Base-by-base conservation (phyloP, 164 flowering plant genomes). In the Chloranthus sessilifolius region DNA sequence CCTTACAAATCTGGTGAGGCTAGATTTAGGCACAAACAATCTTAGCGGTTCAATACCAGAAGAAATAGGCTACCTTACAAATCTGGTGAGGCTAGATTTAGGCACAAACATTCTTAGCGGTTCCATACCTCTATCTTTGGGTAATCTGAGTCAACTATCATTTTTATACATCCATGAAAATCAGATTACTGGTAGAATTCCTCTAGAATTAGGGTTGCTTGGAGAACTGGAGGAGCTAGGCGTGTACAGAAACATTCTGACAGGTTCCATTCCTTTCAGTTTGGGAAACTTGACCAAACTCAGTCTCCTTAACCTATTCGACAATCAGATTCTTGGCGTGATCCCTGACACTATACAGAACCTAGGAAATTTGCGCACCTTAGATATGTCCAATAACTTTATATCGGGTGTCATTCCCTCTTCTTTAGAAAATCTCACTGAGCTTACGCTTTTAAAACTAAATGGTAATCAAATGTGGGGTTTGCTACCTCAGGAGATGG, bases 1-100 rank as follows among this genome's bases (percentile, higher is more conserved):
- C 16, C 39, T 55, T 9, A 55, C 34, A 24, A 12, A 33, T 25
- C 36, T 63, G 15, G 2, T 21, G 11, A 36, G 40, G 25, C 12
- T 52, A 17, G 11, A 10, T n/a, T 10, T 39, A n/a, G 3, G 17
- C 16, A 23, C 14, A 2, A 44, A 44, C 48, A 1, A 9, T 14
- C 31, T 44, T 4, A 26, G n/a, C 5, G 33, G 48, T 14, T 27
- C 28, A 7, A 10, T 42, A 8, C 50, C 44, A 1, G 2, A 20
- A 17, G 7, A 11, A 3, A 38, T 35, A 6, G 43, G 43, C 14
- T 28, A 39, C 31, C 22, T 56, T 2, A 27, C n/a, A 24, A 24
- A 23, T 35, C 11, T 36, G 14, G 19, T 25, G n/a, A 8, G 12
- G 15, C 17, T 49, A 3, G 28, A 19, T 23, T 22, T 43, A 12